These are phyloP conservation scores for Barnettozyma wickerhamii DNA, from an alignment of 805 yeast genomes.

Conservation along the genomic window DNA sequence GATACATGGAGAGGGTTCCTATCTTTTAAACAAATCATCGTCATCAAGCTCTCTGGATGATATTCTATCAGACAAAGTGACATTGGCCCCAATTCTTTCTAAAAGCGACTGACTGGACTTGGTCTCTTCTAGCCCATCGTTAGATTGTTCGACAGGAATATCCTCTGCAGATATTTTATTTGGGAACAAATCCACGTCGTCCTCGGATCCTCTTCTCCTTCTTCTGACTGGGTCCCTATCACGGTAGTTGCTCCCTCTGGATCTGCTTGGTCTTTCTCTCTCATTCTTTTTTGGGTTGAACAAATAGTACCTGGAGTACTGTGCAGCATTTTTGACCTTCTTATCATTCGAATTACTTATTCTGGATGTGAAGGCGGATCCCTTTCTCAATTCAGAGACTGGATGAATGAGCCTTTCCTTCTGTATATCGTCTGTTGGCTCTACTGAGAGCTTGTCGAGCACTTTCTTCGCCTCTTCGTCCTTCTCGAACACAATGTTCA, in stretches of 20 bases:
- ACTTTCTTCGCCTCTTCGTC: slow-evolving; percentile 15
- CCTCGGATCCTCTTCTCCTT: slow-evolving; percentile 14
- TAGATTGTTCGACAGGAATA: background rate
- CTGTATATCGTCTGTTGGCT: slow-evolving; percentile 1
- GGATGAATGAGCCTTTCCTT: slow-evolving; percentile 11
- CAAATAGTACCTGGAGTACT: slow-evolving; percentile 24
- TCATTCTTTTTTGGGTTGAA: slow-evolving; percentile 24
- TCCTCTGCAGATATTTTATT: slow-evolving; percentile 1
- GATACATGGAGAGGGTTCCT: too few species aligned
- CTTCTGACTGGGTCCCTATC: slow-evolving; percentile 19
- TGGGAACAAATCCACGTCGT: slow-evolving; percentile 22
- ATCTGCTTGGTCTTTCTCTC: slow-evolving; percentile 1
- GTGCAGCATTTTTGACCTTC: slow-evolving; percentile 25
- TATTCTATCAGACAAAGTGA: slow-evolving; percentile 1
- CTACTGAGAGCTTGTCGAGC: slow-evolving; percentile 12
- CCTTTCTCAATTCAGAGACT: too few species aligned
- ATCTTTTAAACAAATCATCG: slow-evolving; percentile 12
- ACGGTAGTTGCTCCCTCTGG: slow-evolving; percentile 10
- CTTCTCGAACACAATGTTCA: slow-evolving; percentile 23
- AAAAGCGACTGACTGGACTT: background rate
- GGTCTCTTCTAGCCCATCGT: background rate
- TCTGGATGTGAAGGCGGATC: slow-evolving; percentile 16
- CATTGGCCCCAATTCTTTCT: slow-evolving; percentile 3
- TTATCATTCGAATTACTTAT: slow-evolving; percentile 20
- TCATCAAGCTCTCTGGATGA: slow-evolving; percentile 7